Evolutionary conservation across 2,329 filamentous ascomycete species (phyloP), one percentile per base, ranked within the genome.

Genomic region (Penicillium sp.): DNA sequence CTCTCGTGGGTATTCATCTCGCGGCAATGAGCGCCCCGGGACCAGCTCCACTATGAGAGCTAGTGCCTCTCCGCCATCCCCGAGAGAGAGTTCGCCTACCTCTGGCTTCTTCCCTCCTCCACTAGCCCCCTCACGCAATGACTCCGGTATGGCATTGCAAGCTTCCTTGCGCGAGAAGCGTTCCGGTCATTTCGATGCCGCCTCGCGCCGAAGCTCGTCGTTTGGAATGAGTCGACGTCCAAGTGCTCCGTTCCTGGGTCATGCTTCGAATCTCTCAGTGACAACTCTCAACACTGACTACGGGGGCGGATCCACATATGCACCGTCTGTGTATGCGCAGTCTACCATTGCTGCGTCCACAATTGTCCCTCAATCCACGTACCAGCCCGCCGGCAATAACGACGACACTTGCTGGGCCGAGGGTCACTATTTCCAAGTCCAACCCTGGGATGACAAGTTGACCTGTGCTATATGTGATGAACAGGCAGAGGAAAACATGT

Each of bases 111-210:
- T 96, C 70, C 89, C 90, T 9, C 84, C 90, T 74, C 88, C 89
- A 4, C 83, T 83, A 3, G 93, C 90, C 3, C 88, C 90, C 0
- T 84, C 92, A 6, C 84, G 92, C 16, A 95, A 89, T 67, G 94
- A 99, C 70, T 97, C 93, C 5, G 93, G 91, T 2, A 95, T 94
- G 73, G 89, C 90, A 35, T 79, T 96, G 54, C 88, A 92, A 60
- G 86, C 89, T 18, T 96, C 90, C 5, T 79, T 99, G 55, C 86
- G 92, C 32, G 94, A 97, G 76, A 99, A 97, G 78, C 85, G 93
- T 50, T 97, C 94, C 3, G 92, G 90, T 1, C 91, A 97, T 71
- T 96, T 97, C 64, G 89, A 94, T 67, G 85, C 88, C 55, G 75
- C 80, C 62, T 89, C 89, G n/a, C 85, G 92, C 57, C 85, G 93